Conservation (phyloP, 2,329 filamentous ascomycete species). For the Kalaharituber pfeilii region DNA sequence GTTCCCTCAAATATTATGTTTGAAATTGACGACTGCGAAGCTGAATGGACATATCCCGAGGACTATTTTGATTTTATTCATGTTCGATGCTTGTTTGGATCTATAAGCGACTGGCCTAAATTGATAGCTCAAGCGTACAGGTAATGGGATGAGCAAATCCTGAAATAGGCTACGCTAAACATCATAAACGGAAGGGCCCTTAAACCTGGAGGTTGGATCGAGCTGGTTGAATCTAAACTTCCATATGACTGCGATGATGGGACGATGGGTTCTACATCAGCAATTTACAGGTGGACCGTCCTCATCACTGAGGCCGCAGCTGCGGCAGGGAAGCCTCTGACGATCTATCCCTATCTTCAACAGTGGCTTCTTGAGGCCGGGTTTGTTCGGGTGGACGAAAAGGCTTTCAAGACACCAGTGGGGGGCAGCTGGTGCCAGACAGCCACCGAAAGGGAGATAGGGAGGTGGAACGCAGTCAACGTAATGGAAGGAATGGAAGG, state of each 20-base stretch:
- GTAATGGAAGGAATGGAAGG: conserved; percentile 20
- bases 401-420: conserved; percentile 36
- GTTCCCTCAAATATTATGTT: conserved; percentile 19
- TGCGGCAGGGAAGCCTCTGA: conserved; percentile 11
- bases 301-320: conserved; percentile 13
- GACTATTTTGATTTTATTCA: conserved; percentile 25
- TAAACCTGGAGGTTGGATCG: conserved; percentile 37
- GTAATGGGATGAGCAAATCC: not conserved
- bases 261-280: conserved; percentile 4
- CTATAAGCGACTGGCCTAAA: conserved; percentile 21
- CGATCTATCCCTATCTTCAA: conserved; percentile 14
- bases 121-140: conserved; percentile 19
- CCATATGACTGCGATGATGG: conserved; percentile 10
- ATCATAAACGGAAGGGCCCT: conserved; percentile 6
- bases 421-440: conserved; percentile 36
- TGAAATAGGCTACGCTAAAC: not conserved
- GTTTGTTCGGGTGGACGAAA: conserved; percentile 36
- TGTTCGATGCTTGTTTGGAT: conserved; percentile 22
- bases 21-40: conserved; percentile 26
- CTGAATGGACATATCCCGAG: conserved; percentile 22
- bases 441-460: conserved; percentile 19
- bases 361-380: conserved; percentile 29
- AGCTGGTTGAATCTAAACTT: conserved; percentile 20
- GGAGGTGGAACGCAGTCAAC: conserved; percentile 20
- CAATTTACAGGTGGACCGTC: conserved; percentile 13